Evolutionary conservation across 108 stramenopile genomes (phyloP), one percentile per base, ranked within the genome.

Genomic region (Mediolabrus comicus): DNA sequence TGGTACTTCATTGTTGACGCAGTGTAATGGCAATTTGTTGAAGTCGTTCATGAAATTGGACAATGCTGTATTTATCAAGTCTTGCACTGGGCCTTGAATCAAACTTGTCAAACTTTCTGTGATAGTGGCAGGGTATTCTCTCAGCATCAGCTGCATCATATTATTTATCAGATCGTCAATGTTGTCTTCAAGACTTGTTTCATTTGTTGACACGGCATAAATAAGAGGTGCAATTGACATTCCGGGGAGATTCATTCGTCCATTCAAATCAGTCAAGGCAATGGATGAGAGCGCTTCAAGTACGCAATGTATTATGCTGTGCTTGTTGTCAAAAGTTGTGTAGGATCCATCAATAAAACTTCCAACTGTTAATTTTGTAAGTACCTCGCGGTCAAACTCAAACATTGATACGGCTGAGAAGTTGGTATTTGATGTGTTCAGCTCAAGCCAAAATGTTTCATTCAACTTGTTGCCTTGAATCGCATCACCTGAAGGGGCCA

Each of bases 81-180:
- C 33, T 16, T 63, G 41, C 33, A 17, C 65, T 4, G 84, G 83
- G 4, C 59, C 60, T 12, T 84, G 69, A 22, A 85, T 53, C 35
- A 86, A 13, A 31, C 72, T 82, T 11, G 72, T 32, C 1, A 82
- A 34, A 17, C 84, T 38, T 34, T 71, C 59, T 7, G 85, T 83
- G 56, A 80, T 72, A 26, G 88, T 67, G 5, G 59, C 36, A 9
- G 71, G 53, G 62, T 91, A 88, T 53, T 91, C 87, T 1, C 43
- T 14, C 53, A 87, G 19, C 1, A 88, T 19, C 43, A 88, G 63
- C 39, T 79, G 60, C 39, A 86, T 12, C 14, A 87, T 67, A 43
- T 69, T 69, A 27, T 87, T 86, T 24, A 91, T 62, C 11, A 86
- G 62, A 28, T 65, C 35, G 57, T 91, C 90, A 12, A 88, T 61